Base-by-base conservation (phyloP, 2,329 filamentous ascomycete genomes). In the Talaromyces sp. region DNA sequence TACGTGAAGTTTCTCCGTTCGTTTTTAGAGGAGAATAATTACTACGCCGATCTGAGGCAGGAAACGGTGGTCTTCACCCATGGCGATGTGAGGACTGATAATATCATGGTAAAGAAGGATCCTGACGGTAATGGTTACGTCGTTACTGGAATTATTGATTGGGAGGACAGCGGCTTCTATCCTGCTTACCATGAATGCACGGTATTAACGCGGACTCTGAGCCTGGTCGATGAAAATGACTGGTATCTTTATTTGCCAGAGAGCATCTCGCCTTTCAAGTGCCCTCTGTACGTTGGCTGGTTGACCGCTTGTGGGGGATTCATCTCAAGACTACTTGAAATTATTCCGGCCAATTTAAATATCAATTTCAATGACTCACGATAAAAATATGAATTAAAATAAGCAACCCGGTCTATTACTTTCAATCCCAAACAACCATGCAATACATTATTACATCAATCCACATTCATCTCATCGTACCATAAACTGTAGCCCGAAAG, bases 161-260 rank as follows among this genome's bases (percentile, higher is more conserved):
- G 70, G 71, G 71, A 73, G 40, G 57, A 70, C 50, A 67, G 68
- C 56, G 70, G 70, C 5, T 74, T 73, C 51, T 74, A 74, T 62
- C 70, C 72, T 3, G 61, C 62, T 10, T 70, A 70, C 44, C 67
- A 71, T 60, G 71, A 73, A 59, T 71, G 64, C 47, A 73, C 67
- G 34, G 56, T 34, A 5, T 30, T 69, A 23, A 66, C 68, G 28
- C 47, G 62, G 8, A 64, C 40, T 9, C 23, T 69, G 56, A 67
- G 65, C 52, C 9, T 68, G 14, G 56, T 65, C 10, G 59, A 67
- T 18, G 67, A 72, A 18, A 59, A 71, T 64, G 69, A 70, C 58
- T 73, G 69, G 69, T 73, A 69, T 65, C 59, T 68, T 5, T 72
- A 70, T 61, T 52, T 69, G n/a, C 70, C 70, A 27, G 47, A 61